These are phyloP conservation scores for Lithocarpus polystachyus DNA, from an alignment of 306 rosid genomes.

Conservation along the genomic window DNA sequence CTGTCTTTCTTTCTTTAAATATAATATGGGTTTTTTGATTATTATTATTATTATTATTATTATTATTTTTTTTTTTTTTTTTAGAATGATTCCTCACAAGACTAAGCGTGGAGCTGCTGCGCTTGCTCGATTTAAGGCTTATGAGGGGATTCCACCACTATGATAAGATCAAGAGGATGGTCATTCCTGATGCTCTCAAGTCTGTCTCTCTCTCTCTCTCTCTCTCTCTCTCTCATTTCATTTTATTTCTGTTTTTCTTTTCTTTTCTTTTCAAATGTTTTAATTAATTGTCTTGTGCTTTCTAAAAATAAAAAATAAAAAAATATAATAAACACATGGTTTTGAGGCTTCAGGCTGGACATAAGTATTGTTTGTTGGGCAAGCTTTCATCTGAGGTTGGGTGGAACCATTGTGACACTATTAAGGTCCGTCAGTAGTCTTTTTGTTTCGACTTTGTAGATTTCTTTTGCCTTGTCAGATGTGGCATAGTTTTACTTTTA, in stretches of 20 bases:
- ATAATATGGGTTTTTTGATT: not conserved
- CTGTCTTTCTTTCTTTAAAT: not conserved
- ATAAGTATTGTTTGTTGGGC: no score
- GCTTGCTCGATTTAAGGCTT: conserved; percentile 57
- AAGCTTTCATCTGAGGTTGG: conserved; percentile 66
- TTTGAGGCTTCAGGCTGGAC: conserved; percentile 79
- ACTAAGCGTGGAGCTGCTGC: conserved; percentile 65
- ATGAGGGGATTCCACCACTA: conserved; percentile 64
- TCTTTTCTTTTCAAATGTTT: not conserved
- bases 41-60: not conserved
- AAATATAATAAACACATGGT: conserved; percentile 37
- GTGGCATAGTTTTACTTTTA: no score
- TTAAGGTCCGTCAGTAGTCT: conserved; percentile 27
- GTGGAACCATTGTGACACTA: conserved; percentile 38
- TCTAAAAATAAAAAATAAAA: no score
- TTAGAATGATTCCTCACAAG: conserved; percentile 66
- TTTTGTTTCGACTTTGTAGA: no score
- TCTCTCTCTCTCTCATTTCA: not conserved
- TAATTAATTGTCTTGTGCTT: not conserved
- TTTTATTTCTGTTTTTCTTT: not conserved
- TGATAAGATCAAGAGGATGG: conserved; percentile 62
- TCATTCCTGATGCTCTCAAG: conserved; percentile 67
- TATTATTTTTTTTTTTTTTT: not conserved
- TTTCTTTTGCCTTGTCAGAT: no score
- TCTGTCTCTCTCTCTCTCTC: conserved; percentile 22